Evolutionary conservation across 345 rosid genomes (phyloP), one percentile per base, ranked within the genome.

Genomic region (Erodium maritimum): DNA sequence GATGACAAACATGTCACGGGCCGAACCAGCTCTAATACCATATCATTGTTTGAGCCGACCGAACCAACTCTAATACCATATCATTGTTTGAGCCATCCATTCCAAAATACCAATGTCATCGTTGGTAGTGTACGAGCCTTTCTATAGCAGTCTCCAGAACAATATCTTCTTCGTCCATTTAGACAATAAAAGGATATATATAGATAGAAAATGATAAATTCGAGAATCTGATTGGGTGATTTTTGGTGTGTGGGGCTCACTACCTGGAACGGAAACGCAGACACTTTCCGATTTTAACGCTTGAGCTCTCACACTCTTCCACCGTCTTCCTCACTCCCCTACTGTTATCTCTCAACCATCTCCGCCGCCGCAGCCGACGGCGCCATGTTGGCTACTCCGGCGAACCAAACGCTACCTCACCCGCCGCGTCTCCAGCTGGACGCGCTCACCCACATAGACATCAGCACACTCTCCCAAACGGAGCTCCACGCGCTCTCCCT

Each of bases 401-500:
- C 64, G 19, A 45, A 57, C 45, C 20, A 58, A 18, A 29, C 23
- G 21, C 59, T 48, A 46, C 64, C 72, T 23, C 60, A 51, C 33
- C 65, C 45, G 20, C 69, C 19, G 54, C 51, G 29, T 29, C 62
- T 65, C 3, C 7, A 69, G 18, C 50, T 65, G 4, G 69, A 71
- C 45, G 67, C 70, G 53, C 76, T 76, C 22, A 65, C 76, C 11
- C 46, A 21, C 56, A 66, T 83, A 3, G 95, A 83, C 69, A 77
- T 83, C 66, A 59, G 71, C 21, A 73, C 76, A 23, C 77, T 86
- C 52, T 61, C 95, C 52, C 95, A 78, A 29, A 80, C 86, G 8
- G 90, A 81, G 60, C 95, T 86, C 67, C 79, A 58, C 19, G 18
- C 73, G 5, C 84, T 86, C 22, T 81, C 90, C 48, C 78, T 65